Evolutionary conservation across 2,329 filamentous ascomycete genomes (phyloP), one percentile per base, ranked within the genome.

Genomic region (Ilyonectria sp.): DNA sequence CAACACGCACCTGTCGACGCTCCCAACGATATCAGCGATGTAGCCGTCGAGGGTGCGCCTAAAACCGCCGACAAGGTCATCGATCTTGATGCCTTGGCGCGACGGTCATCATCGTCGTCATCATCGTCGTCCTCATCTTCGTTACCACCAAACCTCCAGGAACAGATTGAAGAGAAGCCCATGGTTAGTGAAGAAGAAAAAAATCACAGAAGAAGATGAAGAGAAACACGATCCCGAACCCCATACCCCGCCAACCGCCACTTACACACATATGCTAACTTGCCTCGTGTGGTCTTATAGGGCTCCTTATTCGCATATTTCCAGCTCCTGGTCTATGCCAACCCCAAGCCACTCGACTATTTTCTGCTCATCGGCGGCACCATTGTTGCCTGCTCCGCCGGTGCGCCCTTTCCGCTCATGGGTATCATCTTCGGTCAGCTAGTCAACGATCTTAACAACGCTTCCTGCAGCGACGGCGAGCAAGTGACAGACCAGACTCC

Each of bases 361-460:
- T 52, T 77, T n/a, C 79, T 86, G 54, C 78, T 86, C 44, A 13
- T 81, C 17, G 71, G 80, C 29, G 85, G 84, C 47, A 80, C 78
- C 40, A 49, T 84, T 47, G 81, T 82, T 60, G 85, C 88, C 60
- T 86, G 87, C 50, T 87, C 84, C 29, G 86, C 89, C n/a, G 90
- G 89, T 53, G 83, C 89, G 4, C 89, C 90, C 0, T 90, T 91
- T 63, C 90, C 90, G 15, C 80, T 92, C 21, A 87, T 91, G 74
- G 89, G 87, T 59, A 88, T 92, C 67, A 82, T 92, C 60, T 92
- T 92, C 71, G 89, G 90, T 62, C 82, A 90, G 77, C 85, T 92
- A 6, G 83, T 92, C 68, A 88, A 92, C 74, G 83, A 88, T 67
- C 83, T 92, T 74, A 91, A 90, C 74, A 78, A 81, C 13, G 86